Evolutionary conservation across 1,139 yeast species (phyloP).

Genomic region (Lodderomyces pseudojiufengensis): DNA sequence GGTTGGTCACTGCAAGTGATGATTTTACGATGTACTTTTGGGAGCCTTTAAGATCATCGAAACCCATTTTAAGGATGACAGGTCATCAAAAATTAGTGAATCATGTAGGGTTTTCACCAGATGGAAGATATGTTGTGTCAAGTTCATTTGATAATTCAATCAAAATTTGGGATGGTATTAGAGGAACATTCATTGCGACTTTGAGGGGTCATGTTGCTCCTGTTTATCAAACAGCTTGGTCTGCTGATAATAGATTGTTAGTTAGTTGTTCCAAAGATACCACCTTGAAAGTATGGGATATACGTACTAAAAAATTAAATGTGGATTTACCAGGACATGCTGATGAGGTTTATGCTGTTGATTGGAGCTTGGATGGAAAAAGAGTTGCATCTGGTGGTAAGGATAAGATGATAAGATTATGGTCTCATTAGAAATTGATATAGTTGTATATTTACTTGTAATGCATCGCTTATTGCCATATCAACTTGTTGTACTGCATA

Average conservation of each 20-base stretch:
- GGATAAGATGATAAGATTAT: conserved; percentile 87
- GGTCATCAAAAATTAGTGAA: conserved; percentile 97
- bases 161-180: conserved; percentile 93
- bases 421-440: conserved; percentile 61
- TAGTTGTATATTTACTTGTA: neutral
- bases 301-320: conserved; percentile 73
- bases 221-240: conserved; percentile 98
- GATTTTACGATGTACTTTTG: conserved; percentile 97
- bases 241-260: conserved; percentile 84
- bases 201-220: conserved; percentile 97
- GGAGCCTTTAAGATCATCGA: conserved; percentile 80
- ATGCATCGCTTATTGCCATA: too few relatives aligned
- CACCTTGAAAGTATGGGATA: conserved; percentile 96
- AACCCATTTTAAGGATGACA: conserved; percentile 89
- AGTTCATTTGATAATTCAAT: conserved; percentile 95
- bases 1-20: conserved; percentile 92
- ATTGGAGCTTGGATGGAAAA: conserved; percentile 95
- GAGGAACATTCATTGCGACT: conserved; percentile 85
- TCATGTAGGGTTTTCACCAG: conserved; percentile 95
- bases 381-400: conserved; percentile 95
- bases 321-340: conserved; percentile 94
- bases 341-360: conserved; percentile 96
- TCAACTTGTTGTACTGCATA: too few relatives aligned
- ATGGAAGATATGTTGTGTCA: conserved; percentile 85
- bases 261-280: conserved; percentile 97